These are phyloP conservation scores for Stephanodiscus triporus DNA, from an alignment of 108 stramenopile genomes.

Conservation along the genomic window DNA sequence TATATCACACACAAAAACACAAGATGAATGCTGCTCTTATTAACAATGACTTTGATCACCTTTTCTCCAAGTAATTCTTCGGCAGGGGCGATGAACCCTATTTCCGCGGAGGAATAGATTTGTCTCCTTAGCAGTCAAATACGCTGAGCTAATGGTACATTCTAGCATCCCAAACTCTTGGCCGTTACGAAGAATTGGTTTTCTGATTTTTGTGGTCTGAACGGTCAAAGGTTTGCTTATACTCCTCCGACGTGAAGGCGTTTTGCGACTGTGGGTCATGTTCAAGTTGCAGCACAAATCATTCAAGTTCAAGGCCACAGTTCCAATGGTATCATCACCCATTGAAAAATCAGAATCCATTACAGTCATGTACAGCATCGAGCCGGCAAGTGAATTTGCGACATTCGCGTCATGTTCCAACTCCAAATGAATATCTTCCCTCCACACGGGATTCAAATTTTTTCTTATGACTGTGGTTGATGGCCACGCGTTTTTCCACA, in stretches of 20 bases:
- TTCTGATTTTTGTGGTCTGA: slow-evolving; percentile 29
- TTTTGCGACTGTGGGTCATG: not conserved
- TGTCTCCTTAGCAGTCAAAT: slow-evolving; percentile 26
- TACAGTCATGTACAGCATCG: slow-evolving; percentile 58
- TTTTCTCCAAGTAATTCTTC: too few species aligned
- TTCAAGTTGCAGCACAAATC: slow-evolving; percentile 42
- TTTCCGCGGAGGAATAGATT: slow-evolving; percentile 30
- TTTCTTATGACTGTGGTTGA: slow-evolving; percentile 40
- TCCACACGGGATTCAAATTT: slow-evolving; percentile 46
- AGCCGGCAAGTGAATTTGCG: slow-evolving; percentile 21
- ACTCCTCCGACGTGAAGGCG: not conserved
- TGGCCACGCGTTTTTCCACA: slow-evolving; percentile 32
- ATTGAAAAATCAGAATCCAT: slow-evolving; percentile 62
- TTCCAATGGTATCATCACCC: slow-evolving; percentile 58
- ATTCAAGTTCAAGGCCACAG: slow-evolving; percentile 54
- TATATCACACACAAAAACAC: too few species aligned
- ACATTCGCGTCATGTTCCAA: slow-evolving; percentile 47
- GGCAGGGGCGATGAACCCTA: not conserved
- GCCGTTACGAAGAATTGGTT: slow-evolving; percentile 44
- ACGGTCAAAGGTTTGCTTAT: not conserved
- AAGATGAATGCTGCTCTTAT: too few species aligned
- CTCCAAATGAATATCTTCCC: slow-evolving; percentile 46
- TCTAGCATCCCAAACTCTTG: slow-evolving; percentile 44
- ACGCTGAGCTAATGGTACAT: slow-evolving; percentile 36
- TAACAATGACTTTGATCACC: too few species aligned